These are phyloP conservation scores for Micractinium sp. DNA, from an alignment of 139 green algal genomes.

Conservation along the genomic window DNA sequence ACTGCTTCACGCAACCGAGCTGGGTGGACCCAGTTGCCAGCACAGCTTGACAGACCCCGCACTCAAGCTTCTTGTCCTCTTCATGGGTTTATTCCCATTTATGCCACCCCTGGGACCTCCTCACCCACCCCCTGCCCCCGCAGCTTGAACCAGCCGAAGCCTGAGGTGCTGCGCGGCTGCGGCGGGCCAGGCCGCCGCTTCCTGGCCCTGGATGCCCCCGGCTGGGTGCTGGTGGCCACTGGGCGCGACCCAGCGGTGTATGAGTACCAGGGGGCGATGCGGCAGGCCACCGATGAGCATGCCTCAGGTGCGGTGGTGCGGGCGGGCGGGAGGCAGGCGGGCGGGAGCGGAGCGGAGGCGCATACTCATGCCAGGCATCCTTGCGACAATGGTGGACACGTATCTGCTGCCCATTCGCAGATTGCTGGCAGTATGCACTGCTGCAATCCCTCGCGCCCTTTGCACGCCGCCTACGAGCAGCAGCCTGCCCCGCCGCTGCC, in stretches of 20 bases:
- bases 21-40: neutral
- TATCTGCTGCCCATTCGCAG: neutral
- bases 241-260: slow-evolving; percentile 68
- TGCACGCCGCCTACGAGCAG: too few relatives aligned
- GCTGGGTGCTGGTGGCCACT: slow-evolving; percentile 52
- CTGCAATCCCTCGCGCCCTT: too few relatives aligned
- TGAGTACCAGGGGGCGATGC: slow-evolving; percentile 51
- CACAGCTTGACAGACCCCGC: neutral
- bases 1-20: too few relatives aligned
- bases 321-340: neutral
- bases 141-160: slow-evolving; percentile 62
- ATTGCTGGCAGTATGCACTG: too few relatives aligned
- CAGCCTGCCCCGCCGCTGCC: too few relatives aligned
- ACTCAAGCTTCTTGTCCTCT: neutral
- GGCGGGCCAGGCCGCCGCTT: slow-evolving; percentile 46
- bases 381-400: too few relatives aligned
- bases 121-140: neutral
- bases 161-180: slow-evolving; percentile 35
- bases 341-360: too few relatives aligned
- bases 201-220: slow-evolving; percentile 39
- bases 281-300: slow-evolving; percentile 29
- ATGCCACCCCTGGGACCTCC: too few relatives aligned
- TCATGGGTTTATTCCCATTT: neutral
- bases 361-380: too few relatives aligned
- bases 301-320: neutral